Base-by-base conservation (phyloP, 169 alveolate species). In the Babesia bigemina region DNA sequence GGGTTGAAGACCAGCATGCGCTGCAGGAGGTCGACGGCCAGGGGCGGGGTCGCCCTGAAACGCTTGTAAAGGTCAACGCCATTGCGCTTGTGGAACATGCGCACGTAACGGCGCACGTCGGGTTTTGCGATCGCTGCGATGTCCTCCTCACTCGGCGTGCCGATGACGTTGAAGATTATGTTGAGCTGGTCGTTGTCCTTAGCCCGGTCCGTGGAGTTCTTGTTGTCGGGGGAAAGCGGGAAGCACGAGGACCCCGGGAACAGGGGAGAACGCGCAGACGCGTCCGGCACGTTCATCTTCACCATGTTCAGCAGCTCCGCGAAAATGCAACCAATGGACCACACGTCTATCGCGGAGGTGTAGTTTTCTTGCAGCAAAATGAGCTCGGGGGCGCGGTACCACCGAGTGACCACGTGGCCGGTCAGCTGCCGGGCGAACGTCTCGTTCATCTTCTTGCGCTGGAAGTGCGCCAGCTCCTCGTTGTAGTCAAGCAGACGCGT, bases 361-460 rank as follows among this genome's bases (percentile, higher is more conserved):
- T 98, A 98, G 85, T 96, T 97, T 69, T 96, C 98, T 75, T 97
- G 99, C 60, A 97, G 85, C 58, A 97, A 79, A 63, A 98, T 97
- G 29, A 97, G 92, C 91, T 98, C 99, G n/a, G 99, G 99, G 4
- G 99, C 99, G 47, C 99, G 85, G 77, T 98, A 98, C 99, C 99
- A 98, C 70, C 99, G 92, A 12, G 99, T 96, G 19, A 97, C 99
- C 26, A 97, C 99, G 77, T 97, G 99, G n/a, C 98, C 98, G 21
- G 99, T 96, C 71, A 98, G 91, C 75, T 96, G 99, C 75, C 98
- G 84, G 69, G 95, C 95, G 62, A 92, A 71, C 84, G 87, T 85
- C 63, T 86, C 86, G 49, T 84, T 84, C 66, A 86, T 88, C 17
- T 47, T 14, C 50, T 58, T 71, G 19, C 61, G 36, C 50, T 71